Percentiles rank a stretch among this genome's conserved stretches.
These are phyloP conservation scores for Alternaria arbusti DNA, from an alignment of 2,329 filamentous ascomycete genomes.

Conservation along the genomic window DNA sequence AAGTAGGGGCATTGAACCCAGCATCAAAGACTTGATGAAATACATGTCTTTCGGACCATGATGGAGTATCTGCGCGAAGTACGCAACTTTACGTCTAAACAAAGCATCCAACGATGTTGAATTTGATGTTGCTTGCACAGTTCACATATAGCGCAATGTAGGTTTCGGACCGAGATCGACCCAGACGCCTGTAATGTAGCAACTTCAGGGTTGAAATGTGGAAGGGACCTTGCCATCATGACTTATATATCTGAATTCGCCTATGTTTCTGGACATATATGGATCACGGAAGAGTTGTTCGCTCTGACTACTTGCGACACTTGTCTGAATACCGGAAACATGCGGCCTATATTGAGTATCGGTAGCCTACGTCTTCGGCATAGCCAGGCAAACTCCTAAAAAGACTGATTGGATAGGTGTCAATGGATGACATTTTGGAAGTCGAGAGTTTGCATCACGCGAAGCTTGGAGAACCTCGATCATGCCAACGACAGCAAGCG, in stretches of 20 bases:
- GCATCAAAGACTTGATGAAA: not conserved
- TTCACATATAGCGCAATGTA: not conserved
- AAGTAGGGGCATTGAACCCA: not conserved
- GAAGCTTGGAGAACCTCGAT: not conserved
- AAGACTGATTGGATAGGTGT: constrained; percentile 1
- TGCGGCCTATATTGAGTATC: not conserved
- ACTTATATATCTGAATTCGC: not conserved
- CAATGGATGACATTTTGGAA: not conserved
- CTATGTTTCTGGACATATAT: not conserved
- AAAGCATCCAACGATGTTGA: not conserved
- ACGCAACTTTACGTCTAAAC: not conserved
- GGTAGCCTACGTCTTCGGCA: not conserved
- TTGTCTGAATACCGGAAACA: not conserved
- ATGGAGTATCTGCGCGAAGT: not conserved
- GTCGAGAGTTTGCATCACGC: not conserved
- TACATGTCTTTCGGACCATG: not conserved
- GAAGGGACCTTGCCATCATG: not conserved
- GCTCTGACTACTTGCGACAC: not conserved
- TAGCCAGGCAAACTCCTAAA: not conserved
- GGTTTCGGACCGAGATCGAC: not conserved
- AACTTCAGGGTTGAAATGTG: not conserved
- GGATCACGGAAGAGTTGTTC: not conserved
- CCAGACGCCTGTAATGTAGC: not conserved
- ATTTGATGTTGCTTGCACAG: not conserved
- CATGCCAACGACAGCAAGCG: not conserved